Base-by-base conservation (phyloP, 768 basidiomycete genomes). In the Amanita rubescens region DNA sequence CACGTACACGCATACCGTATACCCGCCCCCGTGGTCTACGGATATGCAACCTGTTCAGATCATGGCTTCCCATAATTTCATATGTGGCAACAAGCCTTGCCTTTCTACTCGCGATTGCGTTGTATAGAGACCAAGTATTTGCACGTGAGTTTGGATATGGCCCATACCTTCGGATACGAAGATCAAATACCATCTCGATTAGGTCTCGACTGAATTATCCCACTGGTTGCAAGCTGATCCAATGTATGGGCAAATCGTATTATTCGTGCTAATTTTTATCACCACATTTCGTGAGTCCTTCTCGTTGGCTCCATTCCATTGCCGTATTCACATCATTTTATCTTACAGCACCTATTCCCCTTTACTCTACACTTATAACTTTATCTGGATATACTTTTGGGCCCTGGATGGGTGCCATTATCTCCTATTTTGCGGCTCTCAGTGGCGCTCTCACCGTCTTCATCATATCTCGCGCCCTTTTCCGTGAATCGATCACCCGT, bases 301-400 rank as follows among this genome's bases (percentile, higher is more conserved):
- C 24, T 33, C n/a, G 10, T 20, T 14, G 1, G 20, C 49, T 50
- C 27, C 10, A 11, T 35, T 20, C 17, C 9, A 33, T 53, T 24
- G n/a, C 20, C 20, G 34, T 35, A 44, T 54, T 41, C 22, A 55
- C 48, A 25, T n/a, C 33, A 41, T 24, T 32, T 24, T 38, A 24
- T 47, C 27, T 30, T 56, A 50, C 54, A 92, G 90, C 94, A 38
- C 94, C 94, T 33, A 63, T 96, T 45, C 94, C 94, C 33, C 75
- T 96, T 52, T 96, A 95, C 71, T 94, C 90, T 60, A 95, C 94
- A 0, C 76, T 96, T 69, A 94, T 95, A 64, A 82, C 91, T 59
- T 75, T 96, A 59, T 89, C 91, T 39, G 93, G 93, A 20, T 95
- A 95, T 67, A 92, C 91, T 9, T 94, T 84, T 63, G 91, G 91